Conservation (phyloP, 345 rosid species). For the Heritiera littoralis region DNA sequence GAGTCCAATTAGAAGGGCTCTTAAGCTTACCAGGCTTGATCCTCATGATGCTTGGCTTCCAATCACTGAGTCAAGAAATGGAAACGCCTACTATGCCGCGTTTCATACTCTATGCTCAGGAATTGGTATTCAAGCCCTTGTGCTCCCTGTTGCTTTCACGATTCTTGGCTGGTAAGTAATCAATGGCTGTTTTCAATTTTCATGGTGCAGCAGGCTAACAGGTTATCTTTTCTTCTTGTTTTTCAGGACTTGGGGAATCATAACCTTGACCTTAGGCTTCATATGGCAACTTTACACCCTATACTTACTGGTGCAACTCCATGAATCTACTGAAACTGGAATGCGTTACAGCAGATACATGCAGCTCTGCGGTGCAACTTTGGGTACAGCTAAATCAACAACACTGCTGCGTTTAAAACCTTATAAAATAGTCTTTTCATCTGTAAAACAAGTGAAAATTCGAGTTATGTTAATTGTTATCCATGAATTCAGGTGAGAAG, state of each 20-base stretch:
- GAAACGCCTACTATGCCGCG: slow-evolving; percentile 74
- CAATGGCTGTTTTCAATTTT: not conserved
- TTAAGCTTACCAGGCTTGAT: slow-evolving; percentile 57
- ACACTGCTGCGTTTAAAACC: too few relatives aligned
- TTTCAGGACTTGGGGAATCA: slow-evolving; percentile 75
- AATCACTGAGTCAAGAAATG: slow-evolving; percentile 85
- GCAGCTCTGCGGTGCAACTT: slow-evolving; percentile 56
- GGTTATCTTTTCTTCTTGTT: not conserved
- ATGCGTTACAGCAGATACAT: slow-evolving; percentile 72
- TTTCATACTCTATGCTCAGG: slow-evolving; percentile 89
- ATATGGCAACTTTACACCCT: slow-evolving; percentile 81
- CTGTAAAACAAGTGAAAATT: not conserved
- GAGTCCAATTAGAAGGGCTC: slow-evolving; percentile 54
- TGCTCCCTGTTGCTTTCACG: slow-evolving; percentile 86
- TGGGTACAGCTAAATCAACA: slow-evolving; percentile 44
- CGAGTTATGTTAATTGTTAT: not conserved
- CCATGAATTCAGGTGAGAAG: slow-evolving; percentile 44
- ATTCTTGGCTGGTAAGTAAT: slow-evolving; percentile 71
- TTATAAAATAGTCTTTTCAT: not conserved
- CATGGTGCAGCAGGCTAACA: not conserved
- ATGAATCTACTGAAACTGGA: slow-evolving; percentile 57
- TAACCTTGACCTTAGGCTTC: slow-evolving; percentile 54
- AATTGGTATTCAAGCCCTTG: slow-evolving; percentile 78
- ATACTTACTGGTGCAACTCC: slow-evolving; percentile 74
- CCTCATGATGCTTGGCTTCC: slow-evolving; percentile 89